Base-by-base conservation (phyloP, 352 stramenopile species). In the Phytophthora meadii region DNA sequence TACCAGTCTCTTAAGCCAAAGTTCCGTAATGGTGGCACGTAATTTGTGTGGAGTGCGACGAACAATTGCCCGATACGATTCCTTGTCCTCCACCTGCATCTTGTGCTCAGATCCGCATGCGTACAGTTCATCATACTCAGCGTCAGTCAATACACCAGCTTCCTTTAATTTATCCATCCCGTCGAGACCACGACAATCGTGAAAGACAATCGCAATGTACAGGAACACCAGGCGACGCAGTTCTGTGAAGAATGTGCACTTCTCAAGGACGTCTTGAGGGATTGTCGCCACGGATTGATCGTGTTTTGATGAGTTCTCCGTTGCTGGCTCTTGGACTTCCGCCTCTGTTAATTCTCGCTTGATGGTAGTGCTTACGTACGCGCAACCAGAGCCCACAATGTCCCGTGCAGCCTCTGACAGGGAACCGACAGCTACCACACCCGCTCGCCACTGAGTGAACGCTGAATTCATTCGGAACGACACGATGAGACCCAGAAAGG, bases 181-280 rank as follows among this genome's bases (percentile, higher is more conserved):
- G 28, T 92, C 80, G n/a, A 83, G 50, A 8, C 80, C 85, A 2
- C 85, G 82, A 36, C 78, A 92, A 52, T 88, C 81, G 55, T 94
- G 85, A 53, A 94, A 92, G 5, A 92, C 79, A 60, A 94, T 94
- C 4, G 85, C 83, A 46, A 94, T 90, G 65, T 94, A 94, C 32
- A 94, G 57, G 39, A 92, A 94, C 34, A 94, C 85, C 32, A 94
- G 71, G 1, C 83, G 82, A 17, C 86, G 86, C 14, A 94, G 47
- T 60, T 94, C 86, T 0, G 74, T 86, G 69, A 89, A 88, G 60
- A 94, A 92, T 40, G 81, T 86, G 46, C 81, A 92, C 68, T 92
- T 92, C 60, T 92, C 81, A 2, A 92, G 46, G 8, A 84, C 65
- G 32, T 88, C 82, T 41, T 71, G 72, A 17, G 82, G 61, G 22